Percentiles rank a stretch among this genome's conserved stretches.
Conservation (phyloP, 2,329 filamentous ascomycete genomes). For the Colletotrichum phormii region DNA sequence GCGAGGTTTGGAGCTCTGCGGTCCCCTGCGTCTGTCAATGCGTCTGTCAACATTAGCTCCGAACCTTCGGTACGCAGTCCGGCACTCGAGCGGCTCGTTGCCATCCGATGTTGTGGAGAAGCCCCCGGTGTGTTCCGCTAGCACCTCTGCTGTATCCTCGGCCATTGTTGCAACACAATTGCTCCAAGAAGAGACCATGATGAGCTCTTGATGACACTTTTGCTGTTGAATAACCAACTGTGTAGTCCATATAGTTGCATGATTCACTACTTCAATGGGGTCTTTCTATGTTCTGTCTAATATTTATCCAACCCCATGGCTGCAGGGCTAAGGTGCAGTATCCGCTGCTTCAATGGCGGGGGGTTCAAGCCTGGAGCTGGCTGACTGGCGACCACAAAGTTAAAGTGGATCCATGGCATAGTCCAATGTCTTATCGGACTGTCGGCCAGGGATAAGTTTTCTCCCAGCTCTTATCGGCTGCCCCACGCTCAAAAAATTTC, state of each 20-base stretch:
- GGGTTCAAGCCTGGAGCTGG: background rate
- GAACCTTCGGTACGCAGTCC: conserved; percentile 17
- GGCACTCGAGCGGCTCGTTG: conserved; percentile 16
- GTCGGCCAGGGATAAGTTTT: conserved; percentile 37
- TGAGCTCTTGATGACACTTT: background rate
- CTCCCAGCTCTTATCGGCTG: conserved; percentile 34
- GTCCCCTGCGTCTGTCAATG: conserved; percentile 1
- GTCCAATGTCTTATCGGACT: conserved; percentile 25
- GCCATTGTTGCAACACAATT: background rate
- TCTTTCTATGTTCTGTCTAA: background rate
- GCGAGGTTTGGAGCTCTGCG: conserved; percentile 6
- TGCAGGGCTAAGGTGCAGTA: background rate
- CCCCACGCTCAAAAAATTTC: conserved; percentile 37
- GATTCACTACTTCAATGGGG: background rate
- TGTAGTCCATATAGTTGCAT: background rate
- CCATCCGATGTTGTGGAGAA: conserved; percentile 17
- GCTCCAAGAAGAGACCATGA: background rate
- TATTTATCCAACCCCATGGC: conserved; percentile 10
- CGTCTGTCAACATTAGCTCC: background rate
- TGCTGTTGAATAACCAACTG: background rate
- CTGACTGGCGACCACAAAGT: background rate
- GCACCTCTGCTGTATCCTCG: background rate
- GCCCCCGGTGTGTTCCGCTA: conserved; percentile 8
- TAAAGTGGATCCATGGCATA: background rate
- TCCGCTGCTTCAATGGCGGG: background rate